A percentile compares a stretch with the other conserved stretches of the same genome.
Evolutionary conservation across 176 grass and related monocot species (phyloP).

Genomic region (maize (Zea mays)): DNA sequence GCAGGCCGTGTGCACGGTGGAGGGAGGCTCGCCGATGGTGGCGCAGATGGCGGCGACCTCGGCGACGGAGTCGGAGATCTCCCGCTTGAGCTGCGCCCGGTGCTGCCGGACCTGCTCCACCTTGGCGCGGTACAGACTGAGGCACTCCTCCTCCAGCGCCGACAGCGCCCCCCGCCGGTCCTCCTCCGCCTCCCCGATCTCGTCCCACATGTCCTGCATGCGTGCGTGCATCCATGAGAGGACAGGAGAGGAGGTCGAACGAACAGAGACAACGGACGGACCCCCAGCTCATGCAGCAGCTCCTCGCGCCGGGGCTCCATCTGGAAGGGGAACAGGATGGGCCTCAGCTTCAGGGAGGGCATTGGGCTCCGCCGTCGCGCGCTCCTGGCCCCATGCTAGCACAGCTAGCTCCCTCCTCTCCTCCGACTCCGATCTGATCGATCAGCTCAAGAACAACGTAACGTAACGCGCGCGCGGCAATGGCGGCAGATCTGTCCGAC

Average conservation of each 20-base stretch:
- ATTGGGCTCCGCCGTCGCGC: slow-evolving; percentile 14
- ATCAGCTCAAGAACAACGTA: neutral
- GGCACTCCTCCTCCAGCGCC: slow-evolving; percentile 70
- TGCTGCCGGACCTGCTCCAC: slow-evolving; percentile 62
- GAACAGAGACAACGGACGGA: neutral
- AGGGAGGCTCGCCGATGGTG: slow-evolving; percentile 55
- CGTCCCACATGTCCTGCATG: slow-evolving; percentile 74
- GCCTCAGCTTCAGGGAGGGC: slow-evolving; percentile 38
- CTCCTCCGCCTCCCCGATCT: slow-evolving; percentile 65
- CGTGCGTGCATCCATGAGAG: neutral
- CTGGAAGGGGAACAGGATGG: slow-evolving; percentile 42
- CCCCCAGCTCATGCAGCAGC: slow-evolving; percentile 50
- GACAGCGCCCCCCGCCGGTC: slow-evolving; percentile 56
- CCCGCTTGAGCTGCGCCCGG: slow-evolving; percentile 48
- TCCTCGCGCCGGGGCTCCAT: slow-evolving; percentile 41
- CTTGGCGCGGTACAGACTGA: slow-evolving; percentile 62
- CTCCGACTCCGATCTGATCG: neutral
- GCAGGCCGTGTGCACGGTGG: slow-evolving; percentile 19
- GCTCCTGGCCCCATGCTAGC: neutral
- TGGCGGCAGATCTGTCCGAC: neutral
- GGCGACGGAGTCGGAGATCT: slow-evolving; percentile 56
- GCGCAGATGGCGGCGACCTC: slow-evolving; percentile 69
- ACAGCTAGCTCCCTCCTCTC: neutral
- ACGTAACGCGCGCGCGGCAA: neutral
- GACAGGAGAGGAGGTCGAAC: neutral